Conservation (phyloP, 2,329 filamentous ascomycete genomes). For the Hypoxylon sp. region DNA sequence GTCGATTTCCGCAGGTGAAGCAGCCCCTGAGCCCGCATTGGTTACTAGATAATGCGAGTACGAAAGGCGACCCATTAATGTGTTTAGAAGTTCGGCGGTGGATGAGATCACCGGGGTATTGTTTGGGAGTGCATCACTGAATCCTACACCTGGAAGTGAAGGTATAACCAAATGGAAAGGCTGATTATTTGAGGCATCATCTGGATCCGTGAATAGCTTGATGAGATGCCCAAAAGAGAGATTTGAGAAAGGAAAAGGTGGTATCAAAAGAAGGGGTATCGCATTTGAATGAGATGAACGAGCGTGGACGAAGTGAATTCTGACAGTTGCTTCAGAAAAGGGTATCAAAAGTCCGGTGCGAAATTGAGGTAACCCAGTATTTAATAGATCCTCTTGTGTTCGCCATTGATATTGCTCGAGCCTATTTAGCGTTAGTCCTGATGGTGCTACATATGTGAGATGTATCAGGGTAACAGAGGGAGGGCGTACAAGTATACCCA, state of each 20-base stretch:
- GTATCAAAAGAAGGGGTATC: constrained; percentile 74
- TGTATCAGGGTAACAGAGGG: not conserved
- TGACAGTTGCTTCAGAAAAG: constrained; percentile 60
- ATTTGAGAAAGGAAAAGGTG: constrained; percentile 76
- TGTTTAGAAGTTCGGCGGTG: constrained; percentile 70
- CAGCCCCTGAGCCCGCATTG: constrained; percentile 65
- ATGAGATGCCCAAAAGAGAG: constrained; percentile 71
- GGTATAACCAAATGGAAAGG: constrained; percentile 78
- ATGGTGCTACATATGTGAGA: not conserved
- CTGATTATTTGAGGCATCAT: constrained; percentile 60
- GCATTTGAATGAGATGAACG: constrained; percentile 67
- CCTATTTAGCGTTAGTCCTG: constrained; percentile 59
- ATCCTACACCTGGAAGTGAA: constrained; percentile 75
- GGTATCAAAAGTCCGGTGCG: constrained; percentile 67
- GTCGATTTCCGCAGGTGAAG: constrained; percentile 66
- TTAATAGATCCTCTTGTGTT: constrained; percentile 70
- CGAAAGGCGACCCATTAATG: constrained; percentile 71
- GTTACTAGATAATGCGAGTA: constrained; percentile 72
- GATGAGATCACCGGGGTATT: constrained; percentile 64
- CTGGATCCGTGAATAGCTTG: constrained; percentile 67
- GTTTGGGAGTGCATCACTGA: constrained; percentile 72
- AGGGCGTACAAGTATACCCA: constrained; percentile 2
- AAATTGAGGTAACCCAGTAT: constrained; percentile 73
- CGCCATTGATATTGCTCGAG: constrained; percentile 77
- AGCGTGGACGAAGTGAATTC: constrained; percentile 76